Base-by-base conservation (phyloP, 2,329 filamentous ascomycete species). In the Apiospora rasikravindrae region DNA sequence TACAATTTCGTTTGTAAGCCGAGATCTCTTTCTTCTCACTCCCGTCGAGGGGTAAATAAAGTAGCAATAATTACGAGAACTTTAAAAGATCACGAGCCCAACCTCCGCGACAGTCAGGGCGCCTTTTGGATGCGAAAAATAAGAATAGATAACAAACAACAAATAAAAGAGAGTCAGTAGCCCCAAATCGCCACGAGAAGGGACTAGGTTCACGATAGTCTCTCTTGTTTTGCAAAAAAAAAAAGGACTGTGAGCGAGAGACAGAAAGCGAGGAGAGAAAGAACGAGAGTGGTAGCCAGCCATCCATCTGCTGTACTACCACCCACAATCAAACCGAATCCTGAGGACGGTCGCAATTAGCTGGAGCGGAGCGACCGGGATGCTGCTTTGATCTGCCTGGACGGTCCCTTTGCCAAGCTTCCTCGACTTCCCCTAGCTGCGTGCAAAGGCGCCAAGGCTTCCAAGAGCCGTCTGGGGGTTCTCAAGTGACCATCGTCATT, bases 331-430 rank as follows among this genome's bases (percentile, higher is more conserved):
- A 61, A 61, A 16, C 53, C 57, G 33, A 37, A 37, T 64, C 29
- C 33, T 40, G 22, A 40, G 57, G 57, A 10, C 33, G 57, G 57
- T 64, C 57, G 57, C 33, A 64, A 64, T 64, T 64, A 64, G 57
- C 57, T 64, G 33, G 57, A 40, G 57, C 57, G 57, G 57, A 51
- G 49, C 57, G 57, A 64, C 57, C 8, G 24, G 57, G 57, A 24
- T 64, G 53, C 19, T 64, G 29, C 57, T 64, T 64, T 64, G 57
- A 64, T 64, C 57, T 64, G 29, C 57, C 57, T 64, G 57, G 57
- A 40, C 57, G n/a, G 11, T n/a, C 33, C 57, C 22, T 37, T 37
- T 29, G 57, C 57, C 57, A 64, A 64, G 57, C 57, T 22, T n/a
- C 57, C 33, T 22, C 33, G 33, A 16, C 16, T 10, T 61, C 26